phyloP scores from a whole-genome alignment of 2,329 filamentous ascomycete species.

The Fusarium lateritium region DNA sequence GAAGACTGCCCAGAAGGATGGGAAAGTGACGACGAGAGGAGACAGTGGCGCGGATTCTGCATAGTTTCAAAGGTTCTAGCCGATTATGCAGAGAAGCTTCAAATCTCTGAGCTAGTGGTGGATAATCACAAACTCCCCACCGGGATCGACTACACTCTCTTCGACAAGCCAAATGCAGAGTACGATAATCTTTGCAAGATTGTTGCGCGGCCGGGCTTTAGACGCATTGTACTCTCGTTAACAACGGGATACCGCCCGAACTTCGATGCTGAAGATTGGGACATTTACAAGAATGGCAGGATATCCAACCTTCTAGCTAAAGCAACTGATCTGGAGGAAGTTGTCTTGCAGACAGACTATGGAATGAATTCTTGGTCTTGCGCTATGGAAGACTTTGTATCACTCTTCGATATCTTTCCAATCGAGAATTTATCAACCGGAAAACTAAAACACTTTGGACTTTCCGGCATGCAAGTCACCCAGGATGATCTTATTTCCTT shows the following conservation, averaged over 20 bases:
- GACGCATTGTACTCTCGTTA: background rate
- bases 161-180: conserved; percentile 1
- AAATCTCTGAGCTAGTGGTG: background rate
- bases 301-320: background rate
- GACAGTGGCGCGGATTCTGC: conserved; percentile 8
- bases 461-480: background rate
- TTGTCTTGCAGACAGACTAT: background rate
- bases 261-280: background rate
- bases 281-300: background rate
- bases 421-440: accelerated
- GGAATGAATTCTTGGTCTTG: background rate
- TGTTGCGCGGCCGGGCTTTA: background rate
- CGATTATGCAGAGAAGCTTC: background rate
- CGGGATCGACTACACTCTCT: conserved; percentile 1
- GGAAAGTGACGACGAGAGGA: background rate
- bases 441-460: conserved; percentile 14
- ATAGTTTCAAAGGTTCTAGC: background rate
- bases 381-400: background rate
- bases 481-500: conserved; percentile 15
- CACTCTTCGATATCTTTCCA: conserved; percentile 8
- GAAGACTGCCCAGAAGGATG: background rate
- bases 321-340: background rate
- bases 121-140: background rate
- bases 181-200: conserved; percentile 3
- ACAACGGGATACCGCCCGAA: background rate